Evolutionary conservation across 2,329 filamentous ascomycete genomes (phyloP).

Genomic region (Pseudocercospora musae): DNA sequence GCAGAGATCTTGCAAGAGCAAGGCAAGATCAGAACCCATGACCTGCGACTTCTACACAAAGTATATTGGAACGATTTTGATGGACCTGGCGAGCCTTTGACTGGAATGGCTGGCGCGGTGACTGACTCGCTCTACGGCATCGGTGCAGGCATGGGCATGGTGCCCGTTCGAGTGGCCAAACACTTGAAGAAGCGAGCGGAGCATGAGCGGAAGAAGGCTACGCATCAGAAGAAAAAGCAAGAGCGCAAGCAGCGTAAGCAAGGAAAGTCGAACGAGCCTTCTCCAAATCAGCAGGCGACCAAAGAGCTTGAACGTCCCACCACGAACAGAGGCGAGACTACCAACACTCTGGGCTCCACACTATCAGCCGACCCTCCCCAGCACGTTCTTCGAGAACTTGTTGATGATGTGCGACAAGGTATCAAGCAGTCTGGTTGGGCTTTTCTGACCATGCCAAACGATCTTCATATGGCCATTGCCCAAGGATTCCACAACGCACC

Average conservation of each 20-base stretch:
- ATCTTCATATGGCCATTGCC: slow-evolving; percentile 76
- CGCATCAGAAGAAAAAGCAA: slow-evolving; percentile 30
- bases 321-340: slow-evolving; percentile 22
- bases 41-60: slow-evolving; percentile 62
- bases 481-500: slow-evolving; percentile 87
- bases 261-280: slow-evolving; percentile 2
- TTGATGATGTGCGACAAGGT: slow-evolving; percentile 63
- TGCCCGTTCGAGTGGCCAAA: slow-evolving; percentile 61
- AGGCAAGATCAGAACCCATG: slow-evolving; percentile 61
- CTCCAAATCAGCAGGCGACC: background rate
- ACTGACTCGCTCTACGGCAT: slow-evolving; percentile 57
- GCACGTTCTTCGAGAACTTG: slow-evolving; percentile 36
- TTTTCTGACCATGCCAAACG: slow-evolving; percentile 77
- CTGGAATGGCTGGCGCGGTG: slow-evolving; percentile 61
- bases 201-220: slow-evolving; percentile 49
- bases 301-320: slow-evolving; percentile 17
- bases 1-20: slow-evolving; percentile 62
- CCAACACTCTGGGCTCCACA: slow-evolving; percentile 26
- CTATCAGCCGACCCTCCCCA: slow-evolving; percentile 30
- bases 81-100: slow-evolving; percentile 69
- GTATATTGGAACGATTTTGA: slow-evolving; percentile 71
- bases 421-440: slow-evolving; percentile 70
- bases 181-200: slow-evolving; percentile 55
- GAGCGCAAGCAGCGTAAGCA: slow-evolving; percentile 26
- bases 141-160: slow-evolving; percentile 60